Evolutionary conservation across 208 protist species (phyloP).

Genomic region (Leishmania aethiopica): DNA sequence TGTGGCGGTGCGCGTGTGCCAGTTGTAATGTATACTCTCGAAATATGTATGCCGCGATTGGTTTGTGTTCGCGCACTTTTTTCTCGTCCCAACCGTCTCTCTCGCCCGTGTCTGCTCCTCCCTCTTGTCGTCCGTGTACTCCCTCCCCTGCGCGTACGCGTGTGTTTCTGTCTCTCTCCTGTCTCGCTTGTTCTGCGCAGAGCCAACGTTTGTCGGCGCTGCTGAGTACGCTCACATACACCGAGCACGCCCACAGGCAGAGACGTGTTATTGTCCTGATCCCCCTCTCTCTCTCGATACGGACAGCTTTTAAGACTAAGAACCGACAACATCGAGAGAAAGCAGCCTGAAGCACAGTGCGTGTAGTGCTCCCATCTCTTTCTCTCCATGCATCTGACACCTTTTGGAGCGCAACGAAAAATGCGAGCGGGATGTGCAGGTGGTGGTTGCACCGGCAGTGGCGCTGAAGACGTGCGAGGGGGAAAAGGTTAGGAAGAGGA

Average conservation of each 20-base stretch:
- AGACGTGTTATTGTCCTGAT: neutral
- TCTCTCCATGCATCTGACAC: neutral
- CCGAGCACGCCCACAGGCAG: neutral
- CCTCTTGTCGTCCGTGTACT: neutral
- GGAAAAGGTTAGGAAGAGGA: neutral
- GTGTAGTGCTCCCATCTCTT: neutral
- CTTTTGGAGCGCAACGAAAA: neutral
- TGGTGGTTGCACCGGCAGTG: neutral
- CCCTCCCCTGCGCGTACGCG: neutral
- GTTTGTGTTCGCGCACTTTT: neutral
- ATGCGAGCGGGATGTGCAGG: neutral
- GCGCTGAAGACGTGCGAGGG: neutral
- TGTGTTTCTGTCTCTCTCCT: neutral
- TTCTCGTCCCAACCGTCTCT: neutral
- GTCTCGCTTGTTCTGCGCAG: neutral
- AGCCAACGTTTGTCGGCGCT: neutral
- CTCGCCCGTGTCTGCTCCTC: neutral
- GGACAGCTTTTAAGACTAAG: neutral
- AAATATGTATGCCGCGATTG: neutral
- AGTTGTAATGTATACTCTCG: neutral
- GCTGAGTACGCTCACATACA: neutral
- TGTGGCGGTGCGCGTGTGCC: neutral
- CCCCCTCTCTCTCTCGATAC: neutral
- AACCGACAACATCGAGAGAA: neutral
- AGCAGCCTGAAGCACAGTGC: neutral